phyloP scores from a whole-genome alignment of 192 early-diverging fungal species.

The Coemansia sp. region DNA sequence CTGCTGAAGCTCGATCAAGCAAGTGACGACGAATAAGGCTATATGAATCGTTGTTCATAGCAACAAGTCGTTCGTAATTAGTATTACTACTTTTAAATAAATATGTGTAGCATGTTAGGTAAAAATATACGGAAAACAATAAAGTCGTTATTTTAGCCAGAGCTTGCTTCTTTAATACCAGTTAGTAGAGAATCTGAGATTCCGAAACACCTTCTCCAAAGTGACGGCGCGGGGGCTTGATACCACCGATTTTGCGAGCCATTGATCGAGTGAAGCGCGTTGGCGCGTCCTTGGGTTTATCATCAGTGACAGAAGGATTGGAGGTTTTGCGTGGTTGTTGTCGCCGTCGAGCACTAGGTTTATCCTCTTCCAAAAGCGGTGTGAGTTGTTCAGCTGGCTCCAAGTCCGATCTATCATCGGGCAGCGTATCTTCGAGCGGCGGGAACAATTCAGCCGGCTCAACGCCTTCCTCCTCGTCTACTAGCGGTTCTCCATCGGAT shows the following conservation, averaged over 20 bases:
- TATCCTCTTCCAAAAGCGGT: background rate
- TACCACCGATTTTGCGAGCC: conserved; percentile 38
- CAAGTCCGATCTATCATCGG: background rate
- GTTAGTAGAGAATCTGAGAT: conserved; percentile 37
- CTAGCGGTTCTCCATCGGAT: background rate
- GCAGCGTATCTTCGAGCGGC: background rate
- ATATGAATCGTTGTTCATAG: no score
- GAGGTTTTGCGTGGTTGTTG: conserved; percentile 8
- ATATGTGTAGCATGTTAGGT: no score
- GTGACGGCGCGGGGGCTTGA: conserved; percentile 33
- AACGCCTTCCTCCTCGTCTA: background rate
- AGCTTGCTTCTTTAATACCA: no score
- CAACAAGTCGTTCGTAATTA: background rate
- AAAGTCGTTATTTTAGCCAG: no score
- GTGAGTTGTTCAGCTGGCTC: background rate
- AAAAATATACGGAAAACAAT: no score
- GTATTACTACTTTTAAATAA: background rate
- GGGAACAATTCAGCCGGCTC: background rate
- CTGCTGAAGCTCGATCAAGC: background rate
- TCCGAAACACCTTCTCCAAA: conserved; percentile 51
- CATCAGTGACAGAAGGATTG: background rate
- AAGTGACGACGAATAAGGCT: background rate
- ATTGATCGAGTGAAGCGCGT: conserved; percentile 49
- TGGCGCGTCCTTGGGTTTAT: conserved; percentile 11
- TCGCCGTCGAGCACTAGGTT: background rate